Evolutionary conservation across 805 yeast species (phyloP).

Genomic region (Scheffersomyces amazonensis): DNA sequence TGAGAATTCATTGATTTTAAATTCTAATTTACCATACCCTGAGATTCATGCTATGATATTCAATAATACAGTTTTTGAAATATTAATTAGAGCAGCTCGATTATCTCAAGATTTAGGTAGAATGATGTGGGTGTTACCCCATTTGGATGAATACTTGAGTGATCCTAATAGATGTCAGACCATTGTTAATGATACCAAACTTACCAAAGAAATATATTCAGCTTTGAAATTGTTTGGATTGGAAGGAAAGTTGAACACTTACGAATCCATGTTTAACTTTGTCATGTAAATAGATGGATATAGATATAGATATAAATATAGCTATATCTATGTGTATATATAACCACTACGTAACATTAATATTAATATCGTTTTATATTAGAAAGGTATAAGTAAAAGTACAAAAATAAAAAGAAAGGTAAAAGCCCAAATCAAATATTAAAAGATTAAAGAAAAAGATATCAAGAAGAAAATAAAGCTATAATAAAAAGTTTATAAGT

Average conservation of each 20-base stretch:
- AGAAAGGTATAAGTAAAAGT: too few species aligned
- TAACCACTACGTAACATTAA: too few species aligned
- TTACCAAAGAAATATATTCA: slow-evolving; percentile 15
- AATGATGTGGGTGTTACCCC: slow-evolving; percentile 34
- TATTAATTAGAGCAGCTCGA: slow-evolving; percentile 19
- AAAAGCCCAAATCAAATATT: too few species aligned
- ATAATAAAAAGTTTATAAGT: too few species aligned
- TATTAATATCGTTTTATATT: too few species aligned
- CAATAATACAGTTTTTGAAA: slow-evolving; percentile 16
- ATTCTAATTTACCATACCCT: slow-evolving; percentile 7
- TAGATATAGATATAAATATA: too few species aligned
- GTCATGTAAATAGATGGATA: too few species aligned
- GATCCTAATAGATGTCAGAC: slow-evolving; percentile 2
- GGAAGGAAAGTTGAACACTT: slow-evolving; percentile 24
- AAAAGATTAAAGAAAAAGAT: too few species aligned
- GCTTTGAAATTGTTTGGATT: slow-evolving; percentile 20
- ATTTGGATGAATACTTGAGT: slow-evolving; percentile 21
- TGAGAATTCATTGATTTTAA: slow-evolving; percentile 9
- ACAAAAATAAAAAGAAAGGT: too few species aligned
- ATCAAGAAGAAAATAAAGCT: too few species aligned
- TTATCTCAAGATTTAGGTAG: slow-evolving; percentile 30
- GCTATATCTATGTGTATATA: too few species aligned
- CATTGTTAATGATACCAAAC: slow-evolving; percentile 8
- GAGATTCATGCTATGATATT: slow-evolving; percentile 16
- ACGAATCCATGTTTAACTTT: slow-evolving; percentile 16